Evolutionary conservation across 2,329 filamentous ascomycete species (phyloP), one percentile per base, ranked within the genome.

Genomic region (Arachnopeziza araneosa): DNA sequence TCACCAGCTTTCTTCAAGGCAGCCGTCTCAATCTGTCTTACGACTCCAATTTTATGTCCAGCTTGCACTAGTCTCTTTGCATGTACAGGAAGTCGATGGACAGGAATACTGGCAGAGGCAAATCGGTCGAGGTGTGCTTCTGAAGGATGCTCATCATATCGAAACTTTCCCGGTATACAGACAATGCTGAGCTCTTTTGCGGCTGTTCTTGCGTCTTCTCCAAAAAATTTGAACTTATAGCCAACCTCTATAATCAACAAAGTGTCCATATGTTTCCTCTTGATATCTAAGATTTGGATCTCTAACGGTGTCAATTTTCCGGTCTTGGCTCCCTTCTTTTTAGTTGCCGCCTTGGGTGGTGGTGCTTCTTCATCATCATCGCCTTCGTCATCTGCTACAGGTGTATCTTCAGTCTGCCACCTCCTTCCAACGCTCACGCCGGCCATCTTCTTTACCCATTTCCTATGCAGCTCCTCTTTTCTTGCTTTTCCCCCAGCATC

Each of bases 161-260:
- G 84, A 74, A 93, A 86, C 71, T 97, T 98, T 44, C 95, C 95
- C 0, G 95, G 93, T 68, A 99, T 97, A 73, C 95, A 99, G 49
- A 99, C 89, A 67, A 99, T 97, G 61, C 91, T 90, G 54, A 99
- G 80, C 72, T 93, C 91, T 73, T 93, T 96, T 14, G 93, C 90
- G 4, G 93, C 95, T 57, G 86, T 84, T 57, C 92, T 84, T 9
- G 95, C 95, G 77, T 99, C 95, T 70, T 98, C 93, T 12, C 95
- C 95, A 71, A 96, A 96, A 77, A 99, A 96, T 36, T 90, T 87
- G 76, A 96, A 99, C 73, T 99, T 99, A 77, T 99, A 99, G 55
- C 95, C 95, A 9, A 98, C 95, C 73, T 99, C 93, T 56, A 98
- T 87, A 14, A 98, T 89, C 57, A 99, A 80, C 22, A 99, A 70